These are phyloP conservation scores for Solanum tarapatanum DNA, from an alignment of 257 asterid species.

Conservation along the genomic window DNA sequence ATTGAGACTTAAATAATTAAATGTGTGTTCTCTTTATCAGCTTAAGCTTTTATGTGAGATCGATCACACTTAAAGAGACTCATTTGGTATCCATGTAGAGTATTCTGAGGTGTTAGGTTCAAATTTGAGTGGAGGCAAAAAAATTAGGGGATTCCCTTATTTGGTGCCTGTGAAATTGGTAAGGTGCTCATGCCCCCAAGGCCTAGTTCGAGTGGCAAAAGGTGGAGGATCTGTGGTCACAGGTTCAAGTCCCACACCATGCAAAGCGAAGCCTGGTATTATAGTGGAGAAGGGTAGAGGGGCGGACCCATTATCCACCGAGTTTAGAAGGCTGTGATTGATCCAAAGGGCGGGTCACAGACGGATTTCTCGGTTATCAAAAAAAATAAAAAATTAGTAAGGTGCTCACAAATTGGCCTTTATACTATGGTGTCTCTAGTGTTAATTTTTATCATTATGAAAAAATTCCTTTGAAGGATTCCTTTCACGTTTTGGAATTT, in stretches of 20 bases:
- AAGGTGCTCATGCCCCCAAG: neutral
- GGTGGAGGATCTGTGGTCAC: neutral
- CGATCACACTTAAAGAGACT: neutral
- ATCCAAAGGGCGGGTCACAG: neutral
- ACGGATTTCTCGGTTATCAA: neutral
- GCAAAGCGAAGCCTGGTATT: neutral
- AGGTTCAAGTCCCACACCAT: neutral
- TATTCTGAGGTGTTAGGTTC: neutral
- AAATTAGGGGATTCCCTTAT: neutral
- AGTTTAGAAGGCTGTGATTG: neutral
- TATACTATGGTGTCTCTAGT: neutral
- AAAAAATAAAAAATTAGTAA: neutral
- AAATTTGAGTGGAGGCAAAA: neutral
- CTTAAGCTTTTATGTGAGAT: neutral
- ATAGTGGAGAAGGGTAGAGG: neutral
- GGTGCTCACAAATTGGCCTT: neutral
- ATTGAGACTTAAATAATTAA: neutral
- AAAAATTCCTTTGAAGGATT: neutral
- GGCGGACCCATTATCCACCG: neutral
- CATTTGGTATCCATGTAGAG: neutral
- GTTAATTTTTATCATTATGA: neutral
- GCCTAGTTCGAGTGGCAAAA: neutral
- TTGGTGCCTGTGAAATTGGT: neutral
- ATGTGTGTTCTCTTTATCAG: neutral
- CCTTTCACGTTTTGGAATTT: neutral